Evolutionary conservation across 352 stramenopile genomes (phyloP).

Genomic region (Pythium scleroteichum): DNA sequence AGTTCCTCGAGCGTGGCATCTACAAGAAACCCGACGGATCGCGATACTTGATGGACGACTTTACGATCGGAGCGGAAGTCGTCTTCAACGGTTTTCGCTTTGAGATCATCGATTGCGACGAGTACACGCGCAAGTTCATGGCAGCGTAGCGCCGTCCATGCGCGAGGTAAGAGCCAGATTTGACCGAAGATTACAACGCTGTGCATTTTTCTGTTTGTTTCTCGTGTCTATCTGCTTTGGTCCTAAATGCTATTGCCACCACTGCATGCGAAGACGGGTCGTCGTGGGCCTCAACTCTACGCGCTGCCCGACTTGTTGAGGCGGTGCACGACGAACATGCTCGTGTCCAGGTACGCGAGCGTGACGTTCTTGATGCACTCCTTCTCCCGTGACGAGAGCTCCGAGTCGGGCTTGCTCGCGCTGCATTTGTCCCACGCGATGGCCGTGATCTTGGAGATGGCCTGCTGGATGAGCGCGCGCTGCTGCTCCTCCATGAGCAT

Average conservation of each 20-base stretch:
- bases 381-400: conserved; percentile 78
- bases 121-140: conserved; percentile 85
- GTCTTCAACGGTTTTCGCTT: conserved; percentile 73
- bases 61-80: conserved; percentile 57
- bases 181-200: conserved; percentile 4
- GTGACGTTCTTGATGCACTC: conserved; percentile 90
- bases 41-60: conserved; percentile 60
- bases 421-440: conserved; percentile 91
- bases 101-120: conserved; percentile 74
- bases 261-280: neutral
- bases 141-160: conserved; percentile 7
- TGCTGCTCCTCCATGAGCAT: conserved; percentile 88
- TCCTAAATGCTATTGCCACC: neutral
- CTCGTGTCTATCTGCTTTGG: neutral
- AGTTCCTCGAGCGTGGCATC: conserved; percentile 79
- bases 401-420: conserved; percentile 76
- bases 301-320: conserved; percentile 64
- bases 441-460: conserved; percentile 88
- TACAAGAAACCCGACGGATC: conserved; percentile 68
- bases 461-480: conserved; percentile 84
- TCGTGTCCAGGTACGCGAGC: conserved; percentile 86
- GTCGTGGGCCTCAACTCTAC: no score
- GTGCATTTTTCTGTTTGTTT: conserved; percentile 8
- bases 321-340: conserved; percentile 82
- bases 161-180: neutral